These are phyloP conservation scores for Scleromitrula shiraiana DNA, from an alignment of 2,329 filamentous ascomycete genomes.

Conservation along the genomic window DNA sequence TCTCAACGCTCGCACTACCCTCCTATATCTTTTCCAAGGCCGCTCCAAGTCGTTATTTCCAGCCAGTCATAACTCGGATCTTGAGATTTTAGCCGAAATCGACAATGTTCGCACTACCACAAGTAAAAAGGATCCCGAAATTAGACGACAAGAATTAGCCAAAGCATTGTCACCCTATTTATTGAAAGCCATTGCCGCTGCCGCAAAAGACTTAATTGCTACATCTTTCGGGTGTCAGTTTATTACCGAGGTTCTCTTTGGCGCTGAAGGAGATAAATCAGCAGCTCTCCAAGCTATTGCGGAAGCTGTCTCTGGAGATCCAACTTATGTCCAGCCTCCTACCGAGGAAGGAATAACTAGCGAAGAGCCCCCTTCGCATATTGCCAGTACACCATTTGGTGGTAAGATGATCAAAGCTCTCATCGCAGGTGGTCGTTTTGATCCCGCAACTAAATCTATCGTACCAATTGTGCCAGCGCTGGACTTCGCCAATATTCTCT, in stretches of 20 bases:
- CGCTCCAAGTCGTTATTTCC: slow-evolving; percentile 54
- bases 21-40: slow-evolving; percentile 76
- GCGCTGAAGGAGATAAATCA: slow-evolving; percentile 66
- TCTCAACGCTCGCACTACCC: slow-evolving; percentile 53
- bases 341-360: slow-evolving; percentile 32
- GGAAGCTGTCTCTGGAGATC: slow-evolving; percentile 51
- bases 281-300: slow-evolving; percentile 64
- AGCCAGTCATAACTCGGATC: slow-evolving; percentile 52
- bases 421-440: slow-evolving; percentile 81
- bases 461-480: slow-evolving; percentile 67
- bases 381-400: slow-evolving; percentile 53
- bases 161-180: slow-evolving; percentile 66
- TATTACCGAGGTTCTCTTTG: slow-evolving; percentile 73
- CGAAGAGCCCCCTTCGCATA: slow-evolving; percentile 36
- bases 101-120: slow-evolving; percentile 73
- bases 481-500: slow-evolving; percentile 75
- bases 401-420: slow-evolving; percentile 87
- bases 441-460: slow-evolving; percentile 62
- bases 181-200: slow-evolving; percentile 62
- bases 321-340: slow-evolving; percentile 30
- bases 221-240: slow-evolving; percentile 83
- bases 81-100: slow-evolving; percentile 67
- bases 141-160: slow-evolving; percentile 68
- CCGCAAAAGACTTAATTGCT: slow-evolving; percentile 59
- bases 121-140: slow-evolving; percentile 83